These are phyloP conservation scores for Thelephora aurantiotincta DNA, from an alignment of 768 basidiomycete species.

Conservation along the genomic window DNA sequence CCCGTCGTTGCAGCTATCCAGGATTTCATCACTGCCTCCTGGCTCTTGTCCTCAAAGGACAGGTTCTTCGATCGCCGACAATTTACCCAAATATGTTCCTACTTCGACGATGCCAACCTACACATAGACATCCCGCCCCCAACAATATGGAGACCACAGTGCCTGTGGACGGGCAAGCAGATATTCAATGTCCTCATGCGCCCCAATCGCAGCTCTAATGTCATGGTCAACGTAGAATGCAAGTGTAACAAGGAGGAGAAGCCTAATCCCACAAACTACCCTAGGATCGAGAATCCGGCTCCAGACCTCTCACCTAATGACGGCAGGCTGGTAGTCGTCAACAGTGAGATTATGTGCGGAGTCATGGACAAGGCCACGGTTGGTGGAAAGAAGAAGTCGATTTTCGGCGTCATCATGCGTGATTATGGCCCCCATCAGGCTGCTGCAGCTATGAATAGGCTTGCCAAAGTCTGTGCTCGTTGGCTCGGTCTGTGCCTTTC, in stretches of 20 bases:
- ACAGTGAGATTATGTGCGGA: slow-evolving; percentile 98
- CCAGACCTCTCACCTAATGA: slow-evolving; percentile 92
- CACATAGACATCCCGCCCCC: slow-evolving; percentile 96
- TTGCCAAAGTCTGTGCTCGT: slow-evolving; percentile 91
- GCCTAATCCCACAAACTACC: slow-evolving; percentile 47
- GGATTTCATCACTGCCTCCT: slow-evolving; percentile 98
- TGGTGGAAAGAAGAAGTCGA: slow-evolving; percentile 97
- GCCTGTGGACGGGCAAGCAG: slow-evolving; percentile 97
- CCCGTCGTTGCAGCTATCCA: slow-evolving; percentile 99
- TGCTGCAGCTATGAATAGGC: slow-evolving; percentile 85
- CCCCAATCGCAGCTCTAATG: slow-evolving; percentile 70
- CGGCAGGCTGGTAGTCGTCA: slow-evolving; percentile 92
- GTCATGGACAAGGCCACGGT: slow-evolving; percentile 98
- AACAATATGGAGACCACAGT: slow-evolving; percentile 81
- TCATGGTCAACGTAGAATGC: slow-evolving; percentile 89
- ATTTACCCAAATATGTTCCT: slow-evolving; percentile 94
- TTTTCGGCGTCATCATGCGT: slow-evolving; percentile 93
- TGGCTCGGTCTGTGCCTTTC: slow-evolving; percentile 53
- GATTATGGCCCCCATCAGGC: slow-evolving; percentile 96
- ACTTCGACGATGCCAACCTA: slow-evolving; percentile 79
- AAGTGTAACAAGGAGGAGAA: slow-evolving; percentile 89
- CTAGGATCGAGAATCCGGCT: slow-evolving; percentile 48
- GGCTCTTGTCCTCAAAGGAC: slow-evolving; percentile 85
- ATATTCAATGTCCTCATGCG: slow-evolving; percentile 96
- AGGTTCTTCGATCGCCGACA: slow-evolving; percentile 87